Conservation (phyloP, 495 filamentous ascomycete genomes). For the Xylaria scruposa region DNA sequence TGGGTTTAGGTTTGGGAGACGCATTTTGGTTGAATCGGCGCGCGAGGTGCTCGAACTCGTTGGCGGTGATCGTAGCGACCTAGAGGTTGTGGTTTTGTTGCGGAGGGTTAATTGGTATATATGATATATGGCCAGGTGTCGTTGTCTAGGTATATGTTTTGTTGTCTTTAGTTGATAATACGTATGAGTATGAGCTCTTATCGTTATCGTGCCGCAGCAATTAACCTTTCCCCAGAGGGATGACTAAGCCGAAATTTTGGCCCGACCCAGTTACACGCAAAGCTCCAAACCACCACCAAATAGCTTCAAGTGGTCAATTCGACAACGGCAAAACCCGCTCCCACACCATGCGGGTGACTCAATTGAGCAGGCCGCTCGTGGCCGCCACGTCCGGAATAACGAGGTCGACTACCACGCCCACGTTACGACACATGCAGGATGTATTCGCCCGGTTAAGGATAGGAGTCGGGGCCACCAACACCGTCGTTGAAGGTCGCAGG, state of each 20-base stretch:
- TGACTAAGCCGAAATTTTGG: conserved; percentile 58
- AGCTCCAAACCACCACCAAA: conserved; percentile 16
- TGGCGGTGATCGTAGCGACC: neutral
- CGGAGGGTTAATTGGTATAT: neutral
- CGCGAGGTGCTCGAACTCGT: neutral
- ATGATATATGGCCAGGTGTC: conserved; percentile 20
- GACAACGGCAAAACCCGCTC: conserved; percentile 18
- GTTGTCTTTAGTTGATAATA: neutral
- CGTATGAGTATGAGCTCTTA: conserved; percentile 35
- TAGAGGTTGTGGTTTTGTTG: too few species aligned
- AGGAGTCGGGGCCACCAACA: conserved; percentile 43
- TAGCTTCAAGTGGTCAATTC: neutral
- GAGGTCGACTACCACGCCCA: conserved; percentile 32
- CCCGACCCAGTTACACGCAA: conserved; percentile 12
- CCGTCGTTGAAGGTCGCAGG: conserved; percentile 58
- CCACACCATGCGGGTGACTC: conserved; percentile 56
- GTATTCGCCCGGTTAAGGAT: conserved; percentile 46
- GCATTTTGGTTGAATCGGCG: neutral
- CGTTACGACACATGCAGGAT: conserved; percentile 43
- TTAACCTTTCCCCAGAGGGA: neutral
- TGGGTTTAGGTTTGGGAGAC: conserved; percentile 32
- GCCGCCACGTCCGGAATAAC: conserved; percentile 51
- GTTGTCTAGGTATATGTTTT: neutral
- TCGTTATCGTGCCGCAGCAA: conserved; percentile 35
- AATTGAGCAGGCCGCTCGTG: conserved; percentile 59